These are phyloP conservation scores for Suillus americanus DNA, from an alignment of 768 basidiomycete species.

Conservation along the genomic window DNA sequence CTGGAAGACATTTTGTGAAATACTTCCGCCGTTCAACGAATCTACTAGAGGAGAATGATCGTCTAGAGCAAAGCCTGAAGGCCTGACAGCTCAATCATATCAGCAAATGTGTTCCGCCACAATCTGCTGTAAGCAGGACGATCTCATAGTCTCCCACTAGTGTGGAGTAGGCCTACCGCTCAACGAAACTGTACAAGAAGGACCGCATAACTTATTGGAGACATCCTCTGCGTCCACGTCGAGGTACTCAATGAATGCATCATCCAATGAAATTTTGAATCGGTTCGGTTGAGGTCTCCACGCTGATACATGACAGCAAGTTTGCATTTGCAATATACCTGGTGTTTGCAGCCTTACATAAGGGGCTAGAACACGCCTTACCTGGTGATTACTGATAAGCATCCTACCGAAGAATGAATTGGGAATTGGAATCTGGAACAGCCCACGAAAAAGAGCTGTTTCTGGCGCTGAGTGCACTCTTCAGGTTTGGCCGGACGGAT, in stretches of 20 bases:
- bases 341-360: conserved; percentile 9
- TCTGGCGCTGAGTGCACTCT: conserved; percentile 16
- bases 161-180: conserved; percentile 6
- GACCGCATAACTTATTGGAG: conserved; percentile 17
- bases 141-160: too few species aligned
- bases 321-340: conserved; percentile 16
- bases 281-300: conserved; percentile 10
- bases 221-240: conserved; percentile 12
- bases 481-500: conserved; percentile 17
- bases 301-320: conserved; percentile 4
- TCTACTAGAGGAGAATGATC: too few species aligned
- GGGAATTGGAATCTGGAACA: conserved; percentile 10
- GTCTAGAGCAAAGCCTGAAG: too few species aligned
- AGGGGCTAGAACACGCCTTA: conserved; percentile 16
- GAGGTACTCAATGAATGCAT: conserved; percentile 20
- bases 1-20: too few species aligned
- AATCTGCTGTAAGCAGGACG: too few species aligned
- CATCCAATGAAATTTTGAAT: conserved; percentile 12
- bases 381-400: conserved; percentile 5
- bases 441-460: conserved; percentile 17
- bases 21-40: too few species aligned
- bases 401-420: neutral
- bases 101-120: too few species aligned
- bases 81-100: too few species aligned
- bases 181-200: neutral